Evolutionary conservation across 139 green algal species (phyloP), one percentile per base, ranked within the genome.

Genomic region (Chlorokybus atmophyticus): DNA sequence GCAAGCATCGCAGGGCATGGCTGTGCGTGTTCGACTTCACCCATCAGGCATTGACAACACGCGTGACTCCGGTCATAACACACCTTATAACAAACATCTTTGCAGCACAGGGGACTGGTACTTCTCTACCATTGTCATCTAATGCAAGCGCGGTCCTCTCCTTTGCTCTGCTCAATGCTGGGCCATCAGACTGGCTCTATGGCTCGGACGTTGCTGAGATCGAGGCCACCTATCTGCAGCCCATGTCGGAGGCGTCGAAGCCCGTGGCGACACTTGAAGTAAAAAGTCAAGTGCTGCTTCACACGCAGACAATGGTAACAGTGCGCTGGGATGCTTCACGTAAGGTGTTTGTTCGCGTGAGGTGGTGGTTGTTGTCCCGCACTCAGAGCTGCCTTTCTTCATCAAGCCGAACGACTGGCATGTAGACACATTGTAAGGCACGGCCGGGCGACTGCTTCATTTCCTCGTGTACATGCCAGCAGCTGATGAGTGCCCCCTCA

Each of bases 401-500:
- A 29, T 65, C 3, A 65, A 65, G 26, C 32, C 57, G 7, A 41
- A 65, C 24, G 53, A 67, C 5, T 67, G 59, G 59, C 29, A 66
- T 29, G 32, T 67, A 6, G 59, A 67, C 54, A 31, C 59, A 21
- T 67, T 53, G 3, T 26, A 57, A 24, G 54, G 25, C 26, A 4
- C 52, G 8, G n/a, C 31, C 25, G 52, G 52, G 28, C 52, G 54
- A 8, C 4, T 67, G 24, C 59, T 67, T n/a, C 59, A 67, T 8
- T 67, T 67, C 66, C 52, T 23, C 19, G 10, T 67, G n/a, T 67
- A 67, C 40, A 4, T 67, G 4, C 59, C 59, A 4, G 59, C 29
- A 8, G 47, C 5, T 30, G 52, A 29, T 14, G 59, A 67, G 54
- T 67, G 51, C 7, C 59, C 59, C 5, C 54, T 67, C 4, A 30